Conservation (phyloP, 2,329 filamentous ascomycete genomes). For the Microcyclospora tardicrescens region DNA sequence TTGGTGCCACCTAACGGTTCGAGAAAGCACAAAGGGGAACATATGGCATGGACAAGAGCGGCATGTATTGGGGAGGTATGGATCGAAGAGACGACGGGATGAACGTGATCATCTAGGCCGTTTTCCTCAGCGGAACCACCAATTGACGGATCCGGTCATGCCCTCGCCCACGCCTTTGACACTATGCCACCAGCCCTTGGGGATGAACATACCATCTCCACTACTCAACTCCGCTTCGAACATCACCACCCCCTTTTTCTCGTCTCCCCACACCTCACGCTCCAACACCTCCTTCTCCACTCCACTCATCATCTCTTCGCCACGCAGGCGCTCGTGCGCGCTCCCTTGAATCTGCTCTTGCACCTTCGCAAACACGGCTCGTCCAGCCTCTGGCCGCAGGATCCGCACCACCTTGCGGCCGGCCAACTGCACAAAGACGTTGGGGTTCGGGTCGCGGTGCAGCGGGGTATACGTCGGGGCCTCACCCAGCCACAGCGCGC, state of each 20-base stretch:
- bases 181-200: conserved; percentile 78
- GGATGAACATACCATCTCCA: conserved; percentile 67
- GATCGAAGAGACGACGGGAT: no score
- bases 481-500: conserved; percentile 77
- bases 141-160: conserved; percentile 42
- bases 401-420: conserved; percentile 63
- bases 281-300: conserved; percentile 55
- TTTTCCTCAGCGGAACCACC: conserved; percentile 3
- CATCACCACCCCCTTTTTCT: conserved; percentile 1
- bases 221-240: conserved; percentile 36
- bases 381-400: conserved; percentile 51
- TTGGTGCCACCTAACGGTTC: no score
- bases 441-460: conserved; percentile 88
- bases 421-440: conserved; percentile 74
- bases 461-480: conserved; percentile 81
- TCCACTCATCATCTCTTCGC: conserved; percentile 85
- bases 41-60: no score
- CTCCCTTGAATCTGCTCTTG: conserved; percentile 27
- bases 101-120: no score
- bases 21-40: no score
- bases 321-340: conserved; percentile 45
- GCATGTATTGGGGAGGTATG: no score
- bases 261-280: conserved; percentile 52
- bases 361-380: conserved; percentile 48
- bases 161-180: conserved; percentile 50